phyloP scores from a whole-genome alignment of 2,329 filamentous ascomycete species.

The Diaporthe vexans region DNA sequence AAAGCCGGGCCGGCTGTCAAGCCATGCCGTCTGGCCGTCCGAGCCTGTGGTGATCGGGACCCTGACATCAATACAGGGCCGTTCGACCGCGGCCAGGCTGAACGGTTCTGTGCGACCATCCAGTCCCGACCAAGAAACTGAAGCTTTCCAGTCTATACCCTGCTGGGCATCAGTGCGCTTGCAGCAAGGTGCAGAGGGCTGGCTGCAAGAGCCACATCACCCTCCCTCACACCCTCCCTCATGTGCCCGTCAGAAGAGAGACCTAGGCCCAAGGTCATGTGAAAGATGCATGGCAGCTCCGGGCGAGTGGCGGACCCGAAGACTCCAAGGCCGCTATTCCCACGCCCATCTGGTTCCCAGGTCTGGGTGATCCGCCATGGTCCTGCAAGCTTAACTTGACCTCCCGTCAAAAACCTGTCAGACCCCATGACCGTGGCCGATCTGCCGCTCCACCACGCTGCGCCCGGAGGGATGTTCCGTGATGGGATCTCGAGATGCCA shows the following conservation, averaged over 20 bases:
- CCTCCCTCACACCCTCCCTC: conserved; percentile 12
- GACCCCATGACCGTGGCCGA: conserved; percentile 19
- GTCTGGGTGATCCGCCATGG: neutral
- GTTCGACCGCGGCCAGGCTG: conserved; percentile 24
- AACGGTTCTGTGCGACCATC: conserved; percentile 20
- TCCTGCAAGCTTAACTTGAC: conserved; percentile 30
- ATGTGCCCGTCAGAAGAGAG: conserved; percentile 1
- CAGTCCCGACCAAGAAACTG: conserved; percentile 9
- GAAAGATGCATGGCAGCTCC: conserved; percentile 26
- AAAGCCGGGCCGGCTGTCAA: conserved; percentile 9
- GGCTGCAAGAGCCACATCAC: conserved; percentile 25
- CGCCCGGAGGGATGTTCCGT: conserved; percentile 29
- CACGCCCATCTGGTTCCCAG: conserved; percentile 15
- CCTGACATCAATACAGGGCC: conserved; percentile 8
- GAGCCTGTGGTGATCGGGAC: neutral
- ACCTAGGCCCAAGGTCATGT: conserved; percentile 25
- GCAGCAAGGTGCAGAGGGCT: conserved; percentile 21
- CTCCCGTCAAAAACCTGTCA: conserved; percentile 28
- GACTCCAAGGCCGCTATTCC: neutral
- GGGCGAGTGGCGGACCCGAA: conserved; percentile 30
- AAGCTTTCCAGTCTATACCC: conserved; percentile 32
- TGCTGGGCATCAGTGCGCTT: conserved; percentile 14
- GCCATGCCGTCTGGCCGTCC: conserved; percentile 10
- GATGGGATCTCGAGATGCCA: conserved; percentile 21
- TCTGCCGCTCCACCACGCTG: conserved; percentile 33